Evolutionary conservation across 2,329 filamentous ascomycete species (phyloP).

Genomic region (Paracorniculantispora psalliotae): DNA sequence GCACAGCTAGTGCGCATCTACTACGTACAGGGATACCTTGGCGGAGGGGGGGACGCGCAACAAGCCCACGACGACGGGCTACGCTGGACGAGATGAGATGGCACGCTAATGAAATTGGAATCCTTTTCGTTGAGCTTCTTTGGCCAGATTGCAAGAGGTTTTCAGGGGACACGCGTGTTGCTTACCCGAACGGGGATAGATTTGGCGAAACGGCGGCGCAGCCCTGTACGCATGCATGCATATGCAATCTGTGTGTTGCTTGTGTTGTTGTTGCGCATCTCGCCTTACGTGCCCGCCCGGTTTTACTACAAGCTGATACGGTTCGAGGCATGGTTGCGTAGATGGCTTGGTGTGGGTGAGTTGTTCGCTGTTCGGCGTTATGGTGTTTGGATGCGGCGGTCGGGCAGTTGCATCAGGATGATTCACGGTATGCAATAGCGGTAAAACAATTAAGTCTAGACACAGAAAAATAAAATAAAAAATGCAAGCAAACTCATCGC

Average conservation of each 20-base stretch:
- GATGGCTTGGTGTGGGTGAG: neutral
- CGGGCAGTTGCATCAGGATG: neutral
- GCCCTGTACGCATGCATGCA: neutral
- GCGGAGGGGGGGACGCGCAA: neutral
- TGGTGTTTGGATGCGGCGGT: neutral
- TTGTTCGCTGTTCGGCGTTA: too few relatives aligned
- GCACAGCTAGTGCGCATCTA: neutral
- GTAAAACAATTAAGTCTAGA: neutral
- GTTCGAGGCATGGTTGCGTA: constrained; percentile 5
- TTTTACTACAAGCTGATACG: neutral
- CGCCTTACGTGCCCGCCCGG: neutral
- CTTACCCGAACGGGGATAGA: neutral
- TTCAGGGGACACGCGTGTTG: neutral
- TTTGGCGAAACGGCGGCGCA: neutral
- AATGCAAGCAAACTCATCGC: neutral
- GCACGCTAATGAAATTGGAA: too few relatives aligned
- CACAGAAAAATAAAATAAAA: neutral
- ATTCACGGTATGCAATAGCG: neutral
- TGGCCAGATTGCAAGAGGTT: neutral
- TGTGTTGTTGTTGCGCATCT: too few relatives aligned
- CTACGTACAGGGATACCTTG: too few relatives aligned
- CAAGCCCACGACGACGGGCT: neutral
- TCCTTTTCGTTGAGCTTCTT: too few relatives aligned
- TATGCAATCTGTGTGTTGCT: too few relatives aligned
- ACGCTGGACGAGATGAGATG: neutral